Evolutionary conservation across 495 filamentous ascomycete genomes (phyloP).

Genomic region (Choiromyces venosus): DNA sequence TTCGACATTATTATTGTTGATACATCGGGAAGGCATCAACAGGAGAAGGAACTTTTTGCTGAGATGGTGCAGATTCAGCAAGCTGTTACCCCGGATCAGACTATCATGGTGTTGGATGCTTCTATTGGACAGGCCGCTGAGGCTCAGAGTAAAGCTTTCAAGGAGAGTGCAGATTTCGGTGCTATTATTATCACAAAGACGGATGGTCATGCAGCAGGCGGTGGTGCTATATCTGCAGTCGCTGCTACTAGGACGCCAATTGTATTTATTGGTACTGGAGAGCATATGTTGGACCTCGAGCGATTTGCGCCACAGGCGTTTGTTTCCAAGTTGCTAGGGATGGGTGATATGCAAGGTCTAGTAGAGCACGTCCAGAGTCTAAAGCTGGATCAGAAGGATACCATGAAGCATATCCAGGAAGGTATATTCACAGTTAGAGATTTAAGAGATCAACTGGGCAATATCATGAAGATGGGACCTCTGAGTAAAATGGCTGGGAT

Average conservation of each 20-base stretch:
- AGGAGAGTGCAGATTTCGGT: slow-evolving; percentile 93
- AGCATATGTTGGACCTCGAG: slow-evolving; percentile 93
- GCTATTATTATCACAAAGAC: slow-evolving; percentile 99
- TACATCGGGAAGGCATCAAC: slow-evolving; percentile 86
- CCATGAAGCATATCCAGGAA: slow-evolving; percentile 96
- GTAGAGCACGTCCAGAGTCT: slow-evolving; percentile 97
- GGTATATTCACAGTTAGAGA: slow-evolving; percentile 95
- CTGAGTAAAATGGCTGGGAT: slow-evolving; percentile 96
- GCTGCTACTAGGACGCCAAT: slow-evolving; percentile 95
- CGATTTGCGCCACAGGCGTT: slow-evolving; percentile 87
- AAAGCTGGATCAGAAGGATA: slow-evolving; percentile 95
- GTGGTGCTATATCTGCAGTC: slow-evolving; percentile 96
- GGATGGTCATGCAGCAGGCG: slow-evolving; percentile 88
- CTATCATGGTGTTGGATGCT: slow-evolving; percentile 94
- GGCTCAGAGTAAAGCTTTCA: slow-evolving; percentile 91
- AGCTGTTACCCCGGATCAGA: slow-evolving; percentile 90
- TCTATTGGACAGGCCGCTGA: slow-evolving; percentile 95
- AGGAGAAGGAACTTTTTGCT: slow-evolving; percentile 90
- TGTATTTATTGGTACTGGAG: slow-evolving; percentile 94
- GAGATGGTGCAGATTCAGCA: slow-evolving; percentile 97
- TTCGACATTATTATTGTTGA: slow-evolving; percentile 99
- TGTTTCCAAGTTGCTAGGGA: slow-evolving; percentile 83
- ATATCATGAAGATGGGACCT: slow-evolving; percentile 99
- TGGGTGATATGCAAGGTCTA: slow-evolving; percentile 93
- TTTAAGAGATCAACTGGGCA: slow-evolving; percentile 87